Evolutionary conservation across 2,329 filamentous ascomycete genomes (phyloP), one percentile per base, ranked within the genome.

Genomic region (Fusarium sp.): DNA sequence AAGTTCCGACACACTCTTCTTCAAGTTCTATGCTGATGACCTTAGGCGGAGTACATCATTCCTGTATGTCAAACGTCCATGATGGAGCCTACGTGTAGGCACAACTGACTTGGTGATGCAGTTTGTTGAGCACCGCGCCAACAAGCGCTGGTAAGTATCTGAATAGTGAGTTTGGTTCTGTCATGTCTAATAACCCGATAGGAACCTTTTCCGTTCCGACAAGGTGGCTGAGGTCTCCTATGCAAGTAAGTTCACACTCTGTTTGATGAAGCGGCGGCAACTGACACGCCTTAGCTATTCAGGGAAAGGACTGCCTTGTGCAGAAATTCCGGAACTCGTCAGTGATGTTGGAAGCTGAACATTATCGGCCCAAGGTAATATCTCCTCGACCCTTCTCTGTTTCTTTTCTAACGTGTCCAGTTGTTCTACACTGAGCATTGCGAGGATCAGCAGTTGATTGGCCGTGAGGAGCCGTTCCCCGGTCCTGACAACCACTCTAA

Each of bases 291-390:
- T 58, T 67, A 95, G 93, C 95, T 14, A 96, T 98, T 69, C 97
- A 99, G 85, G 97, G 97, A 54, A 93, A 93, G 73, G 95, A 98
- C 80, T 96, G 94, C 73, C 88, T 98, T 0, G 91, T 98, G 8
- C 94, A 97, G 82, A 98, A 98, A 81, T 99, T 99, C 80, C 92
- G 97, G 39, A 99, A 99, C 85, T 98, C 95, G 43, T 96, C 95
- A 0, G 95, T 99, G 33, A 98, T 98, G 95, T 87, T 96, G 1
- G 95, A 98, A 83, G 90, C 92, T 13, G 87, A 91, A 1, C 91
- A 93, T 62, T 97, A 95, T 78, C 92, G 95, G 1, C 97, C 97
- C 1, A 97, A 97, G 88, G 93, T 95, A 82, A 76, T 81, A 69
- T 14, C 4, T 2, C 9, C 3, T 10, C 24, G 5, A 27, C 2